Base-by-base conservation (phyloP, 192 early-diverging fungal genomes). In the Chytriomyces confervae region DNA sequence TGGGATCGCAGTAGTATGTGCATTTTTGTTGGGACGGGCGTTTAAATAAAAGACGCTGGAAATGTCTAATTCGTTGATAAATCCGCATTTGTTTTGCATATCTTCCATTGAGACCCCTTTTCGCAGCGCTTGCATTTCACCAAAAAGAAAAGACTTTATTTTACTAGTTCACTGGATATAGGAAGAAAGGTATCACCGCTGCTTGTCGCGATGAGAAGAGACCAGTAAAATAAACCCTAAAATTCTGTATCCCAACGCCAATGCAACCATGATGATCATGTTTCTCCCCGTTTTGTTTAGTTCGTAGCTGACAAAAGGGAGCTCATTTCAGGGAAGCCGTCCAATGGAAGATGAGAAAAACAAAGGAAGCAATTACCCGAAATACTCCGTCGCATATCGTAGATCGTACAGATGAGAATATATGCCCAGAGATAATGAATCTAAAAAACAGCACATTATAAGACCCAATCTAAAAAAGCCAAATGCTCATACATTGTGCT, bases 1-100 rank as follows among this genome's bases (percentile, higher is more conserved):
- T 7, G 78, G 81, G 8, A 29, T 85, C 13, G 84, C 84, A 11
- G 68, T 85, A 6, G 75, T 80, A 44, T 84, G 84, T 63, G 84
- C 84, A 27, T 85, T 85, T 57, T 78, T 85, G 76, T 61, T 85
- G 46, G 84, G 84, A 23, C 81, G 72, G 60, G 66, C 72, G 50
- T 85, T 85, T 50, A 76, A 69, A 76, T 83, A 77, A 45, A 27
- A 23, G 71, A 1, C 36, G 36, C 36, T 36, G 36, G 0, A 1
- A 57, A 20, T 57, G 20, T 1, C 24, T 0, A 27, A 27, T 27
- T 27, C 24, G 24, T 27, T 27, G 24, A 27, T 27, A 27, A 27
- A 27, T 27, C 24, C 36, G 36, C 36, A 36, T 36, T 36, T 36
- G 1, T 36, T 36, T 36, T 36, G 36, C 36, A 36, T 4, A 36